Base-by-base conservation (phyloP, 805 yeast species). In the Kodamaea jinghongensis region DNA sequence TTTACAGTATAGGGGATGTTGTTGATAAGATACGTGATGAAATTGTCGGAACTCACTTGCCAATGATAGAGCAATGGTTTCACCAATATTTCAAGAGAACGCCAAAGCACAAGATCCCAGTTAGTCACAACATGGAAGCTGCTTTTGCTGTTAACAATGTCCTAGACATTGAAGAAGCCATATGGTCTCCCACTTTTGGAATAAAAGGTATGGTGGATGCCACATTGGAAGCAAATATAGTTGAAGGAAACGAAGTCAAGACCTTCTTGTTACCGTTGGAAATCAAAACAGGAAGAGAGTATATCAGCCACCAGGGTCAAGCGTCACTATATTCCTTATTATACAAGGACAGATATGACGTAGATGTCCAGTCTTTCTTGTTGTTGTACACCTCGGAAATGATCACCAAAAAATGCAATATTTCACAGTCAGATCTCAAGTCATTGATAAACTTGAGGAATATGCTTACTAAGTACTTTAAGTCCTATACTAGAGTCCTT, bases 151-250 rank as follows among this genome's bases (percentile, higher is more conserved):
- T 85, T 0, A 67, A 77, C 11, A 79, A 82, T 42, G 75, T 89
- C 6, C 65, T 87, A 25, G 96, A 86, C 53, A 78, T 87, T 7
- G 99, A 93, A 60, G 97, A 93, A 52, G 85, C 81, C 50, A 82
- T 93, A 10, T 81, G 95, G 88, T 87, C 97, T 0, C 96, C 97
- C 0, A 74, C 78, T 55, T 89, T 76, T 64, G 99, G 99, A 0
- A 61, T 93, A 6, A 78, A 87, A 49, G 99, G 99, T 0, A 78
- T 83, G 50, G 79, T 90, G 12, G 99, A 93, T 64, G 96, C 83
- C 2, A 88, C 96, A 0, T 72, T 88, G 2, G 84, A 83, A 48
- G 29, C 30, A 10, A 31, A 22, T 12, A 9, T 13, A 3, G 16
- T 31, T 4, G 27, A 23, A 15, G 17, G 17, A 10, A 12, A 6